A percentile compares a stretch with the other conserved stretches of the same genome.
Evolutionary conservation across 2,329 filamentous ascomycete genomes (phyloP).

Genomic region (Nectriaceae sp.): DNA sequence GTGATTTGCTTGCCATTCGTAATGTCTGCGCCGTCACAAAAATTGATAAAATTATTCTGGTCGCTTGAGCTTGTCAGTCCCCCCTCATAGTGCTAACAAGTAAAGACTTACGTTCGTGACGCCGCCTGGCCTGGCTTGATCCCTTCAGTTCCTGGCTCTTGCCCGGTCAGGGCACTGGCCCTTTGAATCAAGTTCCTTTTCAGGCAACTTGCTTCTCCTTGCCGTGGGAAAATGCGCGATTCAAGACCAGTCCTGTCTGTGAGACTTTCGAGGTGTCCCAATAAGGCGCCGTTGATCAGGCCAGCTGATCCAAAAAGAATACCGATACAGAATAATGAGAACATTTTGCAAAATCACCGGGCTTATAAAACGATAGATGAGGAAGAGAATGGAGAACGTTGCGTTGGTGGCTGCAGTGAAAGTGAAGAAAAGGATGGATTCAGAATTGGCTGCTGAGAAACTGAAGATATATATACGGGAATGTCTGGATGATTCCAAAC

Average conservation of each 20-base stretch:
- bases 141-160: conserved; percentile 4
- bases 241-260: neutral
- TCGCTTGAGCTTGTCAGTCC: conserved; percentile 41
- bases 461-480: neutral
- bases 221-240: no score
- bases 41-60: conserved; percentile 59
- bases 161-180: conserved; percentile 1
- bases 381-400: neutral
- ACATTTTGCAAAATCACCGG: neutral
- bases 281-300: neutral
- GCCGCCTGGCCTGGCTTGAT: conserved; percentile 45
- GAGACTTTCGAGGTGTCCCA: neutral
- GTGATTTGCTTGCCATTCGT: conserved; percentile 61
- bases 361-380: neutral
- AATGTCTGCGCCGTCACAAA: conserved; percentile 51
- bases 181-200: neutral
- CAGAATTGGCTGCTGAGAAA: neutral
- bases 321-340: neutral
- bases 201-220: neutral
- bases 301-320: neutral
- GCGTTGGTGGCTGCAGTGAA: neutral
- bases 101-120: conserved; percentile 49
- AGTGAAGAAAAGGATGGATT: neutral
- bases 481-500: no score
- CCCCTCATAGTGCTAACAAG: neutral